Conservation (phyloP, 805 yeast species). For the Tetrapisispora fleetii region DNA sequence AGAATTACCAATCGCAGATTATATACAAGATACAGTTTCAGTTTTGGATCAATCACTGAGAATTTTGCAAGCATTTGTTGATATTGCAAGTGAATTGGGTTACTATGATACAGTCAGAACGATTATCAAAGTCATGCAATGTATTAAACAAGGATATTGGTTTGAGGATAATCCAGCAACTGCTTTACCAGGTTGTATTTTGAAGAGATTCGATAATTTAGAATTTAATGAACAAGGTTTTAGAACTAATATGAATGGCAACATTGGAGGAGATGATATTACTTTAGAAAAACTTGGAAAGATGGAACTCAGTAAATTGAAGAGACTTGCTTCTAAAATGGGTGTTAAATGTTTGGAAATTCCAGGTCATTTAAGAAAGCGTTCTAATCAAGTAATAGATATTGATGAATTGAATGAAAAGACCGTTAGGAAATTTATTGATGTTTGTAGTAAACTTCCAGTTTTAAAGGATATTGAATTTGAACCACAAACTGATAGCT, state of each 20-base stretch:
- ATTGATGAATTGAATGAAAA: conserved; percentile 17
- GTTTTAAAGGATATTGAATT: conserved; percentile 36
- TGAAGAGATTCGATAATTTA: conserved; percentile 23
- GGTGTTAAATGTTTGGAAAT: conserved; percentile 31
- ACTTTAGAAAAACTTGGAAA: conserved; percentile 37
- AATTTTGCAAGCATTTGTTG: conserved; percentile 85
- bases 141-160: conserved; percentile 85
- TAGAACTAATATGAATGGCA: not conserved
- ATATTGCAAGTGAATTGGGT: conserved; percentile 79
- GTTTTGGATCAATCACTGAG: conserved; percentile 92
- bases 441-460: conserved; percentile 51
- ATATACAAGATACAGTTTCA: conserved; percentile 84
- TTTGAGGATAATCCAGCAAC: conserved; percentile 64
- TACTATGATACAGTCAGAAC: conserved; percentile 50
- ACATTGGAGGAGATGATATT: conserved; percentile 8
- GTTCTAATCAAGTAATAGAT: not conserved
- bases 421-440: conserved; percentile 39
- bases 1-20: conserved; percentile 90
- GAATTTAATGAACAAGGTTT: conserved; percentile 18
- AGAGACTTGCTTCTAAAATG: conserved; percentile 9
- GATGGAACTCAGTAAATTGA: conserved; percentile 28
- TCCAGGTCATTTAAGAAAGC: conserved; percentile 17
- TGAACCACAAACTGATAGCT: conserved; percentile 34
- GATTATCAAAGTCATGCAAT: conserved; percentile 65
- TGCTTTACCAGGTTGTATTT: conserved; percentile 30